These are phyloP conservation scores for Penicillium polonicum DNA, from an alignment of 2,329 filamentous ascomycete genomes.

Conservation along the genomic window DNA sequence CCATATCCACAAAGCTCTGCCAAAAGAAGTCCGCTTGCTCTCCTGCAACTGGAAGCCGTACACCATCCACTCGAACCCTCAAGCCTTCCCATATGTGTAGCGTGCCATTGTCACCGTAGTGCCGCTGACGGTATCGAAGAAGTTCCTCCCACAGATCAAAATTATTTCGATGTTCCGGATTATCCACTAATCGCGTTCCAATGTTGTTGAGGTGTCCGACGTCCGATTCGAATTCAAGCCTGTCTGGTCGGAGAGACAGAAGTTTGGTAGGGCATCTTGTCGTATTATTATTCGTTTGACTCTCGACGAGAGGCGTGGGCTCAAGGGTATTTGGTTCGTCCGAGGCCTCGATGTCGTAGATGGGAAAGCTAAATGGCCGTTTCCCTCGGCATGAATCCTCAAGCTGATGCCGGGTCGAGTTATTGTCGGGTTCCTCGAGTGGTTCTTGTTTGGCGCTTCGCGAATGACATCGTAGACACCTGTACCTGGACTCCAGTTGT, in stretches of 20 bases:
- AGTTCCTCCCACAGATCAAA: slow-evolving; percentile 48
- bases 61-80: slow-evolving; percentile 28
- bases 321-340: slow-evolving; percentile 2
- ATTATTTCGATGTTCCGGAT: slow-evolving; percentile 31
- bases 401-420: background rate
- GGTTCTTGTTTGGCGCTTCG: slow-evolving; percentile 16
- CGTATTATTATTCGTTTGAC: background rate
- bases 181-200: slow-evolving; percentile 42
- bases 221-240: slow-evolving; percentile 45
- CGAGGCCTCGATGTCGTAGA: slow-evolving; percentile 31
- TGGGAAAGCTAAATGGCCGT: slow-evolving; percentile 22
- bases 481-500: slow-evolving; percentile 28
- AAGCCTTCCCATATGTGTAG: slow-evolving; percentile 44
- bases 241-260: slow-evolving; percentile 33
- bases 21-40: slow-evolving; percentile 43
- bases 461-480: slow-evolving; percentile 32
- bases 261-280: slow-evolving; percentile 11
- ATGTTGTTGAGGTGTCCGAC: slow-evolving; percentile 37
- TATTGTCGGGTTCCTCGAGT: slow-evolving; percentile 4
- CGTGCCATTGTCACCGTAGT: slow-evolving; percentile 44
- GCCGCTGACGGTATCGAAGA: slow-evolving; percentile 44
- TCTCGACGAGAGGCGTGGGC: background rate
- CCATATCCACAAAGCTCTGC: slow-evolving; percentile 40
- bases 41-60: slow-evolving; percentile 39
- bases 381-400: slow-evolving; percentile 8